Evolutionary conservation across 73 alveolate species (phyloP), one percentile per base, ranked within the genome.

Genomic region (Vitrella brassicaformis): DNA sequence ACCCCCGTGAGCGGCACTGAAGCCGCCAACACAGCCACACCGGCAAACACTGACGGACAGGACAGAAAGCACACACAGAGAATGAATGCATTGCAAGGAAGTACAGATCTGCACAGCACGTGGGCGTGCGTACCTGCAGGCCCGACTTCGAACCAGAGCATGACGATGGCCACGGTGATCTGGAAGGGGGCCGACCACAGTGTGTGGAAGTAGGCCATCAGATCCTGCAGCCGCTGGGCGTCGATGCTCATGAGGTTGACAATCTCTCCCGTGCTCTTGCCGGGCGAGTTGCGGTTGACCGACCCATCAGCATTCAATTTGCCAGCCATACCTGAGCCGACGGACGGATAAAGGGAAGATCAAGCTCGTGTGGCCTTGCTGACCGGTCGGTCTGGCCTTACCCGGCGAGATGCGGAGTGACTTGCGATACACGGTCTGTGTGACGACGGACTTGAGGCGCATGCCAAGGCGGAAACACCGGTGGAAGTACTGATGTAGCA

Each of bases 401-500:
- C 56, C 56, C 14, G 56, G 14, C 4, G 56, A 4, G 56, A 39
- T 39, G 56, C 56, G 56, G 56, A 39, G 56, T 4, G 56, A 39
- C 56, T 39, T 39, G 4, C 56, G 56, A 14, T 39, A 39, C 22
- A 39, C 56, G 22, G 22, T 39, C 56, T 39, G 56, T 47, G 68
- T 76, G 27, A 27, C 19, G 10, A 77, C 73, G 29, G 70, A 71
- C 4, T 76, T 76, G 47, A 76, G 28, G 28, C 77, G 47, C 75
- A 76, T 76, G 26, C 83, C 83, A 0, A 74, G 67, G 28, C 83
- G 75, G 68, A 68, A 76, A 71, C 83, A 76, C 19, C 83, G 56
- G 77, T 76, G 83, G 30, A 76, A 76, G 47, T 76, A 76, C 30
- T 76, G 83, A 30, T 76, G 83, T 66, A 76, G 72, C 27, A 68